Base-by-base conservation (phyloP, 2,329 filamentous ascomycete species). In the Lachnellula willkommii region DNA sequence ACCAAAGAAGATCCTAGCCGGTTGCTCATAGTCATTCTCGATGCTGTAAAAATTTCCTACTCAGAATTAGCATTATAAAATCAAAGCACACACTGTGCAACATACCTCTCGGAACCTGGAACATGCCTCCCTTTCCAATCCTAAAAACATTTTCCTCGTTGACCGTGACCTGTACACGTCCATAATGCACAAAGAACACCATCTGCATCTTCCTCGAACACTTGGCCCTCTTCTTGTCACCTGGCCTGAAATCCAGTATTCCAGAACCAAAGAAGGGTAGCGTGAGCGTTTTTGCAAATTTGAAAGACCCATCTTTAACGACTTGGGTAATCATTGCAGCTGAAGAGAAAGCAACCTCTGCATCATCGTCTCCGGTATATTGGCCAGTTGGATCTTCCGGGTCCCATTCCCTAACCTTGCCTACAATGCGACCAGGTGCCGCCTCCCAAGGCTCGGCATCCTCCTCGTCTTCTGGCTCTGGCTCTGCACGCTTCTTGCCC, bases 141-240 rank as follows among this genome's bases (percentile, higher is more conserved):
- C 87, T 84, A 70, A 99, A 97, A 59, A 79, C 77, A 24, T 81
- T 87, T 61, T 88, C 45, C 7, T 24, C 82, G 62, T 88, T 84
- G 48, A 95, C 82, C 28, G 84, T 88, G 20, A 96, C 92, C 62
- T 84, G 78, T 20, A 96, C 90, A 61, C 88, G 85, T 22, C 94
- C 94, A 46, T 82, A 81, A 64, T 90, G 87, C 32, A 99, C 88
- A 65, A 95, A 96, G 72, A 97, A 97, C 1, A 89, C 86, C 87
- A 99, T 94, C 69, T 96, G 91, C 90, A 96, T 97, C 75, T 89
- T 92, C 60, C 93, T 82, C 37, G 89, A 88, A 72, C 96, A 97
- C 79, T 97, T 97, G 49, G 87, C 83, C 64, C 86, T 84, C 77
- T 99, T 99, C 68, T 88, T 83, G 35, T 89, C 84, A 2, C 88